These are phyloP conservation scores for Novymonas esmeraldas DNA, from an alignment of 208 protist genomes.

Conservation along the genomic window DNA sequence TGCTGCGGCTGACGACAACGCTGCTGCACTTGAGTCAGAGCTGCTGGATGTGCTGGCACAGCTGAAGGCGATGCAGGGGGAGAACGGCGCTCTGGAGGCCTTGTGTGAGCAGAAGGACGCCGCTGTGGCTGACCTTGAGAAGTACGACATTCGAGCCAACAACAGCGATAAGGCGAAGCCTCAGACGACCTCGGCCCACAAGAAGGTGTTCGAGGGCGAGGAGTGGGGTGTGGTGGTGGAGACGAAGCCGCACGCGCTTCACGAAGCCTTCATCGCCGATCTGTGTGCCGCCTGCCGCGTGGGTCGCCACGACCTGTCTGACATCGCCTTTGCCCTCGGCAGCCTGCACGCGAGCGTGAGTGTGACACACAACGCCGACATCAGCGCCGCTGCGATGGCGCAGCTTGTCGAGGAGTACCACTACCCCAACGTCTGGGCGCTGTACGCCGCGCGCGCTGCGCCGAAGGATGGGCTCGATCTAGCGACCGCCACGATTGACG, in stretches of 20 bases:
- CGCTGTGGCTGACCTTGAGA: slow-evolving; percentile 19
- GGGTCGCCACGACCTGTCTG: slow-evolving; percentile 30
- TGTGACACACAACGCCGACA: slow-evolving; percentile 41
- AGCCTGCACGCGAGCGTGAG: slow-evolving; percentile 34
- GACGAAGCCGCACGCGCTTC: slow-evolving; percentile 30
- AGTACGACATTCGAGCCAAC: slow-evolving; percentile 21
- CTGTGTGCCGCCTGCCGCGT: slow-evolving; percentile 42
- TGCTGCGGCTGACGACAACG: not conserved
- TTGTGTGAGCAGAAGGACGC: slow-evolving; percentile 9
- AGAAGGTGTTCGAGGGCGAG: slow-evolving; percentile 47
- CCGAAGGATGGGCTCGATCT: slow-evolving; percentile 12
- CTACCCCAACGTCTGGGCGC: slow-evolving; percentile 33
- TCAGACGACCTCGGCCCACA: slow-evolving; percentile 32
- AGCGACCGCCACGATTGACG: too few relatives aligned
- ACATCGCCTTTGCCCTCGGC: slow-evolving; percentile 38
- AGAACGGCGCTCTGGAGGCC: slow-evolving; percentile 17
- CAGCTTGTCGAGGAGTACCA: slow-evolving; percentile 41
- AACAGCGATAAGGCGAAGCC: slow-evolving; percentile 27
- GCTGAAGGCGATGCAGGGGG: slow-evolving; percentile 27
- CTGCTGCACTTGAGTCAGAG: slow-evolving; percentile 21
- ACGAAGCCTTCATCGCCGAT: slow-evolving; percentile 40
- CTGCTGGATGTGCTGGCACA: slow-evolving; percentile 27
- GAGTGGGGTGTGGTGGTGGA: slow-evolving; percentile 41
- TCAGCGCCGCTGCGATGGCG: slow-evolving; percentile 34
- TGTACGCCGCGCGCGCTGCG: slow-evolving; percentile 33